Evolutionary conservation across 805 yeast species (phyloP), one percentile per base, ranked within the genome.

Genomic region (Phaffomyces opuntiae): DNA sequence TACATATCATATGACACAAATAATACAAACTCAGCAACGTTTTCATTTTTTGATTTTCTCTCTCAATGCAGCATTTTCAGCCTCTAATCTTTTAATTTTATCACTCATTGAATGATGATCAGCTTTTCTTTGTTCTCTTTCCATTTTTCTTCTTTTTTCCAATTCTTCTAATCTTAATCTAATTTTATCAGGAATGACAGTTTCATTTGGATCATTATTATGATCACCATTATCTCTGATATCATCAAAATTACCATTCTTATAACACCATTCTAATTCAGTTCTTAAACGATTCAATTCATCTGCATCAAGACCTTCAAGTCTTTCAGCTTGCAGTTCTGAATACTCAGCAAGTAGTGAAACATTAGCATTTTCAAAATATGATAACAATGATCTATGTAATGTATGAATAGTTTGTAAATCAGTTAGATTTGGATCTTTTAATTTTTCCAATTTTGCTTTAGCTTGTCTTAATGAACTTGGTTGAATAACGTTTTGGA

Each of bases 81-180:
- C 47, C 50, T 82, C 87, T 32, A 83, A 56, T 45, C 76, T 80
- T 17, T 60, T 56, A 6, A 82, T 68, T 38, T 83, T 63, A 39
- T 64, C 61, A 40, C 72, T 69, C 3, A 84, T 77, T 34, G 81
- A 81, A 34, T 70, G 70, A 44, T 72, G 70, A 52, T 84, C 90
- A 45, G 79, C 69, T 19, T 75, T 75, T 29, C 89, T 64, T 17
- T 84, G 75, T 59, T 84, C 93, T 49, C 88, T 68, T 50, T 85
- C 90, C 7, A 80, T 70, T 54, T 80, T 79, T 83, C 87, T 81
- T 54, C 82, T 70, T 50, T 69, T 76, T 36, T 78, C 77, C 38
- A 85, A 60, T 52, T 81, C 88, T 24, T 78, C 81, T 14, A 83
- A 65, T 45, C 88, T 67, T 39, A 80, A 53, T 45, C 67, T 69